Evolutionary conservation across 495 filamentous ascomycete species (phyloP).

Genomic region (Sporormia fimetaria): DNA sequence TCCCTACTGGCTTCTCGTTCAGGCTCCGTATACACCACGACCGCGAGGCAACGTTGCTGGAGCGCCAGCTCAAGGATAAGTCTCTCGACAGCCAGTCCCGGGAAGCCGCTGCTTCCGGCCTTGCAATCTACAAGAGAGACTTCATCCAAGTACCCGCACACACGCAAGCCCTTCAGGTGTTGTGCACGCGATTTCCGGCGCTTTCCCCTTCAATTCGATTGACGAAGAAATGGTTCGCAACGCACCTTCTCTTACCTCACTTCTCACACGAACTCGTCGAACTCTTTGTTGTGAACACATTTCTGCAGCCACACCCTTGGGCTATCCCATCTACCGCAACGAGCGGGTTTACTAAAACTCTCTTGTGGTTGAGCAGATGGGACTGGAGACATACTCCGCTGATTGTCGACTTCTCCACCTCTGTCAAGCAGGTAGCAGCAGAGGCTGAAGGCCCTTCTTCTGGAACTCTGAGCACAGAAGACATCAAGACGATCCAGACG

Average conservation of each 20-base stretch:
- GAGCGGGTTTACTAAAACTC: slow-evolving; percentile 69
- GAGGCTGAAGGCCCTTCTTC: not conserved
- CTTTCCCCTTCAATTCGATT: slow-evolving; percentile 80
- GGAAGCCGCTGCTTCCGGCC: slow-evolving; percentile 53
- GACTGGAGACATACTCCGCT: slow-evolving; percentile 81
- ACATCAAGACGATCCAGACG: slow-evolving; percentile 50
- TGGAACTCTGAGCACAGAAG: slow-evolving; percentile 38
- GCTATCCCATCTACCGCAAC: slow-evolving; percentile 61
- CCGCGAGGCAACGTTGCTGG: slow-evolving; percentile 69
- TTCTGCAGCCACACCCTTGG: slow-evolving; percentile 78
- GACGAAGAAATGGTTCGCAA: slow-evolving; percentile 78
- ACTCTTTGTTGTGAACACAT: slow-evolving; percentile 59
- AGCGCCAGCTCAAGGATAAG: slow-evolving; percentile 65
- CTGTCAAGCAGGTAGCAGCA: not conserved
- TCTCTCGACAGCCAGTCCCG: slow-evolving; percentile 46
- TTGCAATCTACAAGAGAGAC: slow-evolving; percentile 56
- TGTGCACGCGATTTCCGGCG: slow-evolving; percentile 69
- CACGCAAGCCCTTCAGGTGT: slow-evolving; percentile 63
- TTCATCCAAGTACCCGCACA: slow-evolving; percentile 67
- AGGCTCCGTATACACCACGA: slow-evolving; percentile 67
- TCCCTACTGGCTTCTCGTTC: slow-evolving; percentile 55
- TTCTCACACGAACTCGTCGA: slow-evolving; percentile 74
- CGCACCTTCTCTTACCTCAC: slow-evolving; percentile 66
- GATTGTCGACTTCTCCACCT: slow-evolving; percentile 56
- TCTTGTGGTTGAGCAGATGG: slow-evolving; percentile 70